Evolutionary conservation across 2,329 filamentous ascomycete species (phyloP), one percentile per base, ranked within the genome.

Genomic region (Xylariales sp.): DNA sequence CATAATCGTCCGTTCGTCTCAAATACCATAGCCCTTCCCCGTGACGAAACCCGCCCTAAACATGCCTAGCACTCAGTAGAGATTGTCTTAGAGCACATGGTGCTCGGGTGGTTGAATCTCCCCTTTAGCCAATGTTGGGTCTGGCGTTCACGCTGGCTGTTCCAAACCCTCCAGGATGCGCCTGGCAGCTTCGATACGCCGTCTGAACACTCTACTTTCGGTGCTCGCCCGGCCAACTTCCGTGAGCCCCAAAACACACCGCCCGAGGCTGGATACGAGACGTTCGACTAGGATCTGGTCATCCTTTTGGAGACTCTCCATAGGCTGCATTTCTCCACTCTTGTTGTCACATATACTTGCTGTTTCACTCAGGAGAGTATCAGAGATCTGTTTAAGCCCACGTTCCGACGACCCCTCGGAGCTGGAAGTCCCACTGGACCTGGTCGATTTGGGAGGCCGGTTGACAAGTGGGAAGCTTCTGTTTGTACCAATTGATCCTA

Each of bases 121-220:
- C n/a, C n/a, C n/a, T n/a, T n/a, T n/a, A n/a, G n/a, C n/a, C n/a
- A n/a, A n/a, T n/a, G n/a, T n/a, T n/a, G n/a, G n/a, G n/a, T n/a
- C n/a, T n/a, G n/a, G n/a, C n/a, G n/a, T n/a, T 51, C 45, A 49
- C 19, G 36, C 30, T 6, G 41, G 23, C 36, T 49, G 70, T 45
- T 81, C 73, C 42, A 81, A 65, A 5, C 86, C 87, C 48, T 91
- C 86, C 20, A 95, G 67, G 4, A 87, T 74, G 37, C 77, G 72
- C 42, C 81, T 78, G 5, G 88, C 89, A 37, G 80, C 77, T 48
- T 94, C 87, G 35, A 95, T 72, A 48, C 85, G 73, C 45, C 84
- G 69, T 42, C 88, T 71, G 59, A 85, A 80, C 42, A 83, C 69
- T 38, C 81, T 70, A 34, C 72, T 74, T 48, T 86, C 76, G 43